Conservation (phyloP, 2,329 filamentous ascomycete species). For the Rhynchosporium secalis region DNA sequence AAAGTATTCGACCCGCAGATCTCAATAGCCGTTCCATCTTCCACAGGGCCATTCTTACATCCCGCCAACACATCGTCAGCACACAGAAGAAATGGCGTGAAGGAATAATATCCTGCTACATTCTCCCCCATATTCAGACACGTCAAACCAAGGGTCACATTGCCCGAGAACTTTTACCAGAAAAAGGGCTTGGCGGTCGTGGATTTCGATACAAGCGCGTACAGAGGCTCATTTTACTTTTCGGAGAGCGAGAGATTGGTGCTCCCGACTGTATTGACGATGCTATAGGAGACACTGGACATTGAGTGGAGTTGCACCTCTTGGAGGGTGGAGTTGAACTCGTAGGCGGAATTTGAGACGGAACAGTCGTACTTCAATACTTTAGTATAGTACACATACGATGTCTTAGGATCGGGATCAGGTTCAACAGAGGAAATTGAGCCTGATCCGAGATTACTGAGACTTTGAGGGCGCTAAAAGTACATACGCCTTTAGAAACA, state of each 20-base stretch:
- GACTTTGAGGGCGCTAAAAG: too few species aligned
- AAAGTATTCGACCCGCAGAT: constrained; percentile 13
- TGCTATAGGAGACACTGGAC: constrained; percentile 9
- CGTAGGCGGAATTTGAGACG: constrained; percentile 12
- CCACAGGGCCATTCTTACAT: constrained; percentile 13
- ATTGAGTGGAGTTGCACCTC: constrained; percentile 16
- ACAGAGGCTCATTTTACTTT: constrained; percentile 6
- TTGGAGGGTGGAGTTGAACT: constrained; percentile 5
- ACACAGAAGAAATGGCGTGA: constrained; percentile 15
- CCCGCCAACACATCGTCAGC: constrained; percentile 11
- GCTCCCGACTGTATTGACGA: constrained; percentile 16
- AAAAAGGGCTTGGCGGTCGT: constrained; percentile 16
- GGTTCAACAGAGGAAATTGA: too few species aligned
- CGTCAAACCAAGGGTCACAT: background rate
- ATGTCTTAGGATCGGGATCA: too few species aligned
- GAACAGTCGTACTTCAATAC: constrained; percentile 10
- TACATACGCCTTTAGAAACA: constrained; percentile 6
- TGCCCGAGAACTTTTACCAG: constrained; percentile 14
- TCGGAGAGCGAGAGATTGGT: constrained; percentile 19
- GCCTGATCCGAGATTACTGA: too few species aligned
- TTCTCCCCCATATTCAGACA: constrained; percentile 10
- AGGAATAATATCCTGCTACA: constrained; percentile 14
- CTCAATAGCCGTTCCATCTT: constrained; percentile 17
- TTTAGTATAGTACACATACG: too few species aligned
- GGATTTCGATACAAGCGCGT: constrained; percentile 11